Evolutionary conservation across 345 rosid species (phyloP).

Genomic region (Camelina sativa): DNA sequence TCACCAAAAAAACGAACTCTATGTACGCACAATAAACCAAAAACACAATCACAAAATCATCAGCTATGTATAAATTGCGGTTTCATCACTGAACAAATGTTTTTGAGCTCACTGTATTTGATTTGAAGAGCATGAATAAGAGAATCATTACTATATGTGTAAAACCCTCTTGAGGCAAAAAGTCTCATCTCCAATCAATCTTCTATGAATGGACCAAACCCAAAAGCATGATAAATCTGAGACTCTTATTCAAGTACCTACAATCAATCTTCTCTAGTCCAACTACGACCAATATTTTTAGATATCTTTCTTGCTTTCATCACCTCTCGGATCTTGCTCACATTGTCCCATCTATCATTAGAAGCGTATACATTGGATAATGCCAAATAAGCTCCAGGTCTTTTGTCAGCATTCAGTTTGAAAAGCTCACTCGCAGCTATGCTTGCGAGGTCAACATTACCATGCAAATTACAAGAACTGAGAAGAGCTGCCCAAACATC

Average conservation of each 20-base stretch:
- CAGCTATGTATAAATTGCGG: too few species aligned
- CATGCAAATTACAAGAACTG: slow-evolving; percentile 76
- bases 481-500: slow-evolving; percentile 96
- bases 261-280: slow-evolving; percentile 54
- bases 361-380: slow-evolving; percentile 83
- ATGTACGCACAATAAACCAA: neutral
- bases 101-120: slow-evolving; percentile 19
- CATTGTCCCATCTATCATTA: slow-evolving; percentile 82
- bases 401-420: slow-evolving; percentile 60
- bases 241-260: neutral
- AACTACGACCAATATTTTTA: slow-evolving; percentile 72
- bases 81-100: slow-evolving; percentile 36
- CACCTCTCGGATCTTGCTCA: slow-evolving; percentile 63
- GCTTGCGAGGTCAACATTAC: slow-evolving; percentile 64
- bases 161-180: neutral
- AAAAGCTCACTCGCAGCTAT: slow-evolving; percentile 78
- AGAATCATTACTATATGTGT: slow-evolving; percentile 16
- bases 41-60: too few species aligned
- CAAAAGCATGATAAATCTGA: neutral
- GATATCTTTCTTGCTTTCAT: slow-evolving; percentile 73
- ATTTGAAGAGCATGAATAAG: slow-evolving; percentile 15
- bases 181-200: slow-evolving; percentile 2
- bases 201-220: slow-evolving; percentile 12
- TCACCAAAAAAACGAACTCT: neutral
- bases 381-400: slow-evolving; percentile 91